Evolutionary conservation across 2,329 filamentous ascomycete genomes (phyloP), one percentile per base, ranked within the genome.

Genomic region (Pezicula neosporulosa): DNA sequence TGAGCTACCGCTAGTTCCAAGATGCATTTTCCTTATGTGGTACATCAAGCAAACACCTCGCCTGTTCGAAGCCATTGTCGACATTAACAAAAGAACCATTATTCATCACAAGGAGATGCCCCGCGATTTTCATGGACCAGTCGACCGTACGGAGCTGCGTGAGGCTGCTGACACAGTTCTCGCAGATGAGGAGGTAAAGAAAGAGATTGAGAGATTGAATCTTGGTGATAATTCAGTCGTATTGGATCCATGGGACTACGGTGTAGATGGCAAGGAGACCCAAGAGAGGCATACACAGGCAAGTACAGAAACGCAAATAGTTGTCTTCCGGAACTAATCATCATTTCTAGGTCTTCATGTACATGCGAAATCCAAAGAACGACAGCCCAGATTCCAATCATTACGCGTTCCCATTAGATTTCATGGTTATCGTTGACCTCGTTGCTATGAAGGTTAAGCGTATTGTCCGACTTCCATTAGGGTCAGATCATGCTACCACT

Each of bases 361-460:
- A 37, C 16, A 37, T 37, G 35, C 35, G 3, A 16, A 37, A 37
- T 37, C 35, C 35, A 37, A 37, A 37, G 35, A 37, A 37, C 35
- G 35, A 3, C 35, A 37, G 35, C 35, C 64, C 77, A 51, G 78
- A 82, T 59, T 81, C 77, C 63, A 79, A 79, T 50, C 75, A 77
- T 53, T 80, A 80, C 57, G 72, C 71, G 1, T 77, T 72, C 52
- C 77, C 77, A 1, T 60, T 80, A 15, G 72, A 71, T 3, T 60
- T 74, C 15, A 70, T 73, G 38, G 71, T 71, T 3, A 63, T 79
- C 7, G 73, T 79, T 70, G 75, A 80, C 55, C 69, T 71, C 2
- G 60, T 66, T 16, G 77, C 71, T 12, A 60, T 68, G 44, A 66
- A 77, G 51, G 73, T 79, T 36, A 63, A 79, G 39, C 68, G 75